These are phyloP conservation scores for Gaertneriomyces sp. DNA, from an alignment of 192 early-diverging fungal genomes.

Conservation along the genomic window DNA sequence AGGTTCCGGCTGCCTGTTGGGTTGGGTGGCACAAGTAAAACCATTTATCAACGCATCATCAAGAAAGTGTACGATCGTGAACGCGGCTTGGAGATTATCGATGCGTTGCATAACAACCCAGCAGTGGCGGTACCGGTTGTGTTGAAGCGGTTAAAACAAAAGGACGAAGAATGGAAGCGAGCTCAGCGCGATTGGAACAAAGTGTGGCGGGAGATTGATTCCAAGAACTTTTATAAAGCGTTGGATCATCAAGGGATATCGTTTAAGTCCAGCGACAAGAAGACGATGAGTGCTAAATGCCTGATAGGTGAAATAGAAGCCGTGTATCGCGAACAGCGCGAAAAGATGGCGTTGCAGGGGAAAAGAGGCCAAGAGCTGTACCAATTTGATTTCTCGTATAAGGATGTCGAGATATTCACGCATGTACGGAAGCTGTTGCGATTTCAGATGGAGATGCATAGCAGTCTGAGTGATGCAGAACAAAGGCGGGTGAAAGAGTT, in stretches of 20 bases:
- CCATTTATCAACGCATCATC: constrained; percentile 88
- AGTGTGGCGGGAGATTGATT: constrained; percentile 92
- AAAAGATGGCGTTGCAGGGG: constrained; percentile 39
- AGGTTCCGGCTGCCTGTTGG: constrained; percentile 71
- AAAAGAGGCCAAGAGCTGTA: constrained; percentile 39
- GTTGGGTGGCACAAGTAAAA: constrained; percentile 79
- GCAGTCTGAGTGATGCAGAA: constrained; percentile 63
- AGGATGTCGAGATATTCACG: constrained; percentile 69
- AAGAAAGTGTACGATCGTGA: constrained; percentile 92
- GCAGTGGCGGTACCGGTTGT: constrained; percentile 89
- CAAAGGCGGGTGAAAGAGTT: constrained; percentile 62
- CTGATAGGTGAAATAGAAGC: constrained; percentile 84
- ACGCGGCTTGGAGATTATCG: constrained; percentile 83
- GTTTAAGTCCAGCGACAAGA: constrained; percentile 85
- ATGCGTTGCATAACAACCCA: constrained; percentile 87
- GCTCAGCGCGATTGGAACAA: constrained; percentile 92
- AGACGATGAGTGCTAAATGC: constrained; percentile 70
- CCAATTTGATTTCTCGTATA: constrained; percentile 79
- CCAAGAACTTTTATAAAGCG: constrained; percentile 90
- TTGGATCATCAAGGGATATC: constrained; percentile 92
- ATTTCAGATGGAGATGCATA: constrained; percentile 61
- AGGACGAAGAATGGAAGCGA: constrained; percentile 97
- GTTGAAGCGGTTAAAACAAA: constrained; percentile 91
- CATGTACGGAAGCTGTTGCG: constrained; percentile 75
- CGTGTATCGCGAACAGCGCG: constrained; percentile 75